phyloP scores from a whole-genome alignment of 2,329 filamentous ascomycete genomes.

The Amauroascus niger region DNA sequence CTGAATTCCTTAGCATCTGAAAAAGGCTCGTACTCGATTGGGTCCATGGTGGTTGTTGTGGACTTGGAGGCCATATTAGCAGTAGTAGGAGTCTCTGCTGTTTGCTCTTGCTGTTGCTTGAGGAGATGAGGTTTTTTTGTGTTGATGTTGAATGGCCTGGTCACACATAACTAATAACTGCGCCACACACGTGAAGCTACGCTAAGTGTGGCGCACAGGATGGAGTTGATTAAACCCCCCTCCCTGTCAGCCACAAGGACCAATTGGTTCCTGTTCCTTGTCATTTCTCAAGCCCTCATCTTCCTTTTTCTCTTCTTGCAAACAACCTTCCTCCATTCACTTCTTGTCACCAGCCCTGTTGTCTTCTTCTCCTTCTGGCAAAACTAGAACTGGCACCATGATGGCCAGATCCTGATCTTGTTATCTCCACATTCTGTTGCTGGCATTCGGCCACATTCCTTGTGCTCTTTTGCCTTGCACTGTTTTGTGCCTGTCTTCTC shows the following conservation, averaged over 20 bases:
- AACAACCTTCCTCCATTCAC: background rate
- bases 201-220: background rate
- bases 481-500: background rate
- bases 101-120: too few species aligned
- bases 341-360: background rate
- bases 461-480: background rate
- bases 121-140: too few species aligned
- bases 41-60: too few species aligned
- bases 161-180: too few species aligned
- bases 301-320: background rate
- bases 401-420: background rate
- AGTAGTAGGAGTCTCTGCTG: too few species aligned
- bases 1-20: too few species aligned
- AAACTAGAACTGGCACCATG: background rate
- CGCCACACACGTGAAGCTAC: too few species aligned
- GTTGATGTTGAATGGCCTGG: background rate
- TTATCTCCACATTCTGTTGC: background rate
- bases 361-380: background rate
- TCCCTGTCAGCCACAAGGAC: background rate
- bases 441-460: background rate
- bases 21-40: too few species aligned
- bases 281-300: background rate
- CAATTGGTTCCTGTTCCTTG: background rate
- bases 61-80: too few species aligned
- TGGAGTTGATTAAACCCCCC: background rate